Evolutionary conservation across 2,329 filamentous ascomycete genomes (phyloP), one percentile per base, ranked within the genome.

Genomic region (Hymenoscyphus fructigenus): DNA sequence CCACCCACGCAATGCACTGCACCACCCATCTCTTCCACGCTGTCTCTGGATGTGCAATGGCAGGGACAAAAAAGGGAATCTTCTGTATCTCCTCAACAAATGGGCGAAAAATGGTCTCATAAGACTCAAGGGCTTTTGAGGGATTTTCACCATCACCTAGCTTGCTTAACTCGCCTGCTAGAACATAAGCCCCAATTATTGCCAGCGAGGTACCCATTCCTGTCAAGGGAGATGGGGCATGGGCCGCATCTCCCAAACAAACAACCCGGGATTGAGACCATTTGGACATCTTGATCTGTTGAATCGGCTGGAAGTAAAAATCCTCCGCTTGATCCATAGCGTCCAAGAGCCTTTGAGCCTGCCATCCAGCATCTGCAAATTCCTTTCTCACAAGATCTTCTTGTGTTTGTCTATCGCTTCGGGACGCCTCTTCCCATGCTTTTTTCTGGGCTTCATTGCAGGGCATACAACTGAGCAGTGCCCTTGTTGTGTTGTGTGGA

Each of bases 211-310:
- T 85, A 0, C 85, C 84, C 76, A 82, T 79, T 0, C 85, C 85
- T 0, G 80, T 82, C 3, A 81, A 66, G 0, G 80, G 78, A 0
- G 80, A 78, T 0, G 84, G 82, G 75, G 84, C 1, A 84, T 83
- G 69, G 86, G 84, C 1, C 81, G 86, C 83, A 67, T 89, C 85
- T 0, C 85, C 85, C 0, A 87, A 60, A 0, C 86, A 75, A 1
- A 78, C 80, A 2, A 85, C 78, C 0, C 84, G 80, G 0, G 82
- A 81, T 0, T 75, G 75, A 3, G 74, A 80, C 79, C 79, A 82
- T 1, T 65, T 65, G 0, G 78, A 71, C 61, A 82, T 65, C 53
- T 79, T 79, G 34, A 87, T 79, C 36, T 81, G 77, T 0, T 76
- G 78, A 56, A 83, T 71, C 3, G 77, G 73, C 61, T 79, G 76